These are phyloP conservation scores for Hevea brasiliensis DNA, from an alignment of 345 rosid genomes.

Conservation along the genomic window DNA sequence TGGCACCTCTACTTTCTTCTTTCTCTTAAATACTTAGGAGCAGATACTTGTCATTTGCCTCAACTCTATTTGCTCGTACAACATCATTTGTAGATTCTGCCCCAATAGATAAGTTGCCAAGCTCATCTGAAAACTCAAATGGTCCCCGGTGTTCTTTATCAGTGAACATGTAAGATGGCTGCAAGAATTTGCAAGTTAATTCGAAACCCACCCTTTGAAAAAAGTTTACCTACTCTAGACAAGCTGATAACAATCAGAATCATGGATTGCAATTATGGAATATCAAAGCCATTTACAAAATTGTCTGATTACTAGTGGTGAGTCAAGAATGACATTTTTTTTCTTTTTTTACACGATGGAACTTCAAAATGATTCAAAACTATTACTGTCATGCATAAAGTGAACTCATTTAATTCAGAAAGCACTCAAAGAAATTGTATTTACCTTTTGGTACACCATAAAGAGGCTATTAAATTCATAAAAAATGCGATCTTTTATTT, in stretches of 20 bases:
- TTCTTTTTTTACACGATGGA: neutral
- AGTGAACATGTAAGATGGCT: slow-evolving; percentile 98
- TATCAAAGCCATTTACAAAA: neutral
- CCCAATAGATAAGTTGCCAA: slow-evolving; percentile 61
- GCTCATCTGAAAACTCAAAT: slow-evolving; percentile 84
- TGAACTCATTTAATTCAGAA: slow-evolving; percentile 8
- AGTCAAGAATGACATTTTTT: no score
- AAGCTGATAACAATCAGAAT: neutral
- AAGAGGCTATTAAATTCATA: slow-evolving; percentile 96
- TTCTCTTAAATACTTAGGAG: slow-evolving; percentile 75
- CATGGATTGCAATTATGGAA: neutral
- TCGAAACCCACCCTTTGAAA: slow-evolving; percentile 3
- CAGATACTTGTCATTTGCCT: slow-evolving; percentile 87
- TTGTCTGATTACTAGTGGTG: neutral
- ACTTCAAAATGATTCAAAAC: neutral
- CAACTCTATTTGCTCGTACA: slow-evolving; percentile 64
- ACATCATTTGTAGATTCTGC: slow-evolving; percentile 58
- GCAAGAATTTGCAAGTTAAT: slow-evolving; percentile 37
- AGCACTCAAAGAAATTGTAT: slow-evolving; percentile 13
- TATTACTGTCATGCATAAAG: neutral
- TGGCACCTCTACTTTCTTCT: slow-evolving; percentile 64
- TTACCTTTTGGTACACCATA: slow-evolving; percentile 90
- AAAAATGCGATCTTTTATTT: slow-evolving; percentile 91
- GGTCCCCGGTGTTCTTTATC: slow-evolving; percentile 93
- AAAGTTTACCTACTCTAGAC: neutral